phyloP scores from a whole-genome alignment of 2,329 filamentous ascomycete species.

The Orbilia quercus region DNA sequence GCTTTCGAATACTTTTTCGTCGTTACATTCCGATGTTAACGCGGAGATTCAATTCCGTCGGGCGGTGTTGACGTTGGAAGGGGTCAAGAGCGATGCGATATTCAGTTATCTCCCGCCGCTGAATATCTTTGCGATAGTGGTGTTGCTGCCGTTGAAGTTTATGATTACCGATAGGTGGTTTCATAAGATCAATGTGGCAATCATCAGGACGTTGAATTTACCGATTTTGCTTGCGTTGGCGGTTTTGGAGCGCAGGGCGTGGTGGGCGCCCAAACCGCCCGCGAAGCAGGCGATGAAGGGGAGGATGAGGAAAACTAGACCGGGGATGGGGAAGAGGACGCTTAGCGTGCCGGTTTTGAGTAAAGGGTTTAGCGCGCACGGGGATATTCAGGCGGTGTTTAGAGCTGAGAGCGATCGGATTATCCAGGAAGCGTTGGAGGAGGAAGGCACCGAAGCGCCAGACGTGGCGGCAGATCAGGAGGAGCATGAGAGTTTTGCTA shows the following conservation, averaged over 20 bases:
- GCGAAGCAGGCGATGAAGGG: conserved; percentile 5
- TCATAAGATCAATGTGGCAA: conserved; percentile 86
- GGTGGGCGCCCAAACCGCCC: conserved; percentile 68
- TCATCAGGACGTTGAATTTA: conserved; percentile 78
- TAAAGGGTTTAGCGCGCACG: conserved; percentile 45
- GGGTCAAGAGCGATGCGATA: conserved; percentile 84
- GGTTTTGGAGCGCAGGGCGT: conserved; percentile 74
- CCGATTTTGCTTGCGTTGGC: conserved; percentile 79
- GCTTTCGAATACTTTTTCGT: conserved; percentile 84
- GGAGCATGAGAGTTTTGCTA: conserved; percentile 30
- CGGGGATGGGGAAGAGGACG: conserved; percentile 25
- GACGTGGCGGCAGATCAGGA: conserved; percentile 4
- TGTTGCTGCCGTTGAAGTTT: conserved; percentile 81
- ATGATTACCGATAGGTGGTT: conserved; percentile 85
- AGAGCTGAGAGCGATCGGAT: conserved; percentile 47
- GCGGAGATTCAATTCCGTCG: conserved; percentile 86
- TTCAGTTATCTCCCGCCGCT: conserved; percentile 86
- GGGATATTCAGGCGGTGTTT: conserved; percentile 50
- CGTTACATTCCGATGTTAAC: conserved; percentile 78
- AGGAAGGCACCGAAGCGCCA: conserved; percentile 18
- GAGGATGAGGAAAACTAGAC: background rate
- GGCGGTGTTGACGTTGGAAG: conserved; percentile 83
- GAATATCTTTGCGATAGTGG: conserved; percentile 79
- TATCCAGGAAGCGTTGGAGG: conserved; percentile 39
- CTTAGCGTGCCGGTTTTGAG: conserved; percentile 44